Evolutionary conservation across 192 early-diverging fungal species (phyloP), one percentile per base, ranked within the genome.

Genomic region (Backusella macrospora): DNA sequence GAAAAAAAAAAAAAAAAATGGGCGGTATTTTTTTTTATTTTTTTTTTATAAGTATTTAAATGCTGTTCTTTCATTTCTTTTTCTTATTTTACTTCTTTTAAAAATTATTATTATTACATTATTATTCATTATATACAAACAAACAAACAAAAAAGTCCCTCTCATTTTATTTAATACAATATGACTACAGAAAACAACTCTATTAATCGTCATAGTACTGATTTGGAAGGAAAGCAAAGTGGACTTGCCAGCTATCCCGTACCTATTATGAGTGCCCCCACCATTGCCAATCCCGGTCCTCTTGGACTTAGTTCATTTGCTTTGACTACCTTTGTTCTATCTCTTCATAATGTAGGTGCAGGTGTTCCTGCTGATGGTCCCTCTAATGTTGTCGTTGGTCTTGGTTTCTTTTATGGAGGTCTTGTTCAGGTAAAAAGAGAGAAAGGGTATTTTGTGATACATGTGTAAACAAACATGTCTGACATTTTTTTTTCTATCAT

Each of bases 321-420:
- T 49, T 64, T 90, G 65, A 89, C 88, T 6, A 91, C 89, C 21
- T 84, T 95, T 73, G 89, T 91, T 5, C 80, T 92, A n/a, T 91
- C 90, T 39, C 73, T 91, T 70, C 86, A 88, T 78, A 93, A 92
- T 73, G 82, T 86, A 34, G 91, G 88, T 55, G 90, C 91, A 13
- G 85, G 87, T 18, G 79, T 88, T 21, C 76, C 83, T 48, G 76
- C 85, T 18, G 76, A 78, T 45, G 80, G 85, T 1, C 85, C 91
- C 12, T 81, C 84, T 9, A 79, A 83, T 14, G 80, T 93, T 39
- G 88, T 92, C 14, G 65, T 88, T 12, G 90, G 90, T 63, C 78
- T 91, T 8, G 90, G 89, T 7, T 73, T 92, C 59, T 93, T 92
- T 74, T 92, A 92, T 76, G 92, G 93, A 59, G 93, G 93, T 6